Percentiles rank a stretch among this genome's conserved stretches.
phyloP scores from a whole-genome alignment of 495 filamentous ascomycete genomes.

The Penicillium alfredii region DNA sequence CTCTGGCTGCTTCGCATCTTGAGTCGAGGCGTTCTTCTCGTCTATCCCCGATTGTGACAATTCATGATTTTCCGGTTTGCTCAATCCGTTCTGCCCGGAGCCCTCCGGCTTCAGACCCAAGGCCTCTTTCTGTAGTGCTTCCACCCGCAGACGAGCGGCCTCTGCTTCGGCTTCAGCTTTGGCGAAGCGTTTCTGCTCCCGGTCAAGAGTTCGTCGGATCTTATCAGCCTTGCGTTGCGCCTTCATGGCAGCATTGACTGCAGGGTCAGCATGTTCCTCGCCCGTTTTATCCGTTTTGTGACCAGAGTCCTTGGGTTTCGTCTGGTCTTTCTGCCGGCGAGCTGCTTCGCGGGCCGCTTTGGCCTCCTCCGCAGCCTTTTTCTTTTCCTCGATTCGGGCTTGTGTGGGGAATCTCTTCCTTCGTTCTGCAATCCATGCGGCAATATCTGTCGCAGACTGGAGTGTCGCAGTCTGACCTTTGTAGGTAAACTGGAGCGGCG shows the following conservation, averaged over 20 bases:
- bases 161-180: slow-evolving; percentile 45
- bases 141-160: slow-evolving; percentile 34
- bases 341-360: slow-evolving; percentile 35
- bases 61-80: no score
- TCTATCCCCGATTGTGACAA: no score
- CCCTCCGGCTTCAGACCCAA: slow-evolving; percentile 8
- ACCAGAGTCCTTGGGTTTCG: slow-evolving; percentile 15
- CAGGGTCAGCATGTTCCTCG: slow-evolving; percentile 20
- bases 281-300: slow-evolving; percentile 25
- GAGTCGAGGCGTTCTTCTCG: no score
- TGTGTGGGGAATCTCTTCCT: slow-evolving; percentile 72
- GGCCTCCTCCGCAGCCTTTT: slow-evolving; percentile 39
- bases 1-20: no score
- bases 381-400: slow-evolving; percentile 49
- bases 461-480: slow-evolving; percentile 36
- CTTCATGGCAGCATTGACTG: slow-evolving; percentile 32
- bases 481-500: slow-evolving; percentile 39
- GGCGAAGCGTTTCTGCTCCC: slow-evolving; percentile 43
- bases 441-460: slow-evolving; percentile 61
- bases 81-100: background rate
- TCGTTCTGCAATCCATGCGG: slow-evolving; percentile 75
- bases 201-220: slow-evolving; percentile 39
- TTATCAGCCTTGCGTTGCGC: slow-evolving; percentile 48
- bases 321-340: slow-evolving; percentile 28
- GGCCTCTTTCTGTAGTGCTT: slow-evolving; percentile 27